Evolutionary conservation across 139 green algal genomes (phyloP), one percentile per base, ranked within the genome.

Genomic region (Prasinococcaceae sp.): DNA sequence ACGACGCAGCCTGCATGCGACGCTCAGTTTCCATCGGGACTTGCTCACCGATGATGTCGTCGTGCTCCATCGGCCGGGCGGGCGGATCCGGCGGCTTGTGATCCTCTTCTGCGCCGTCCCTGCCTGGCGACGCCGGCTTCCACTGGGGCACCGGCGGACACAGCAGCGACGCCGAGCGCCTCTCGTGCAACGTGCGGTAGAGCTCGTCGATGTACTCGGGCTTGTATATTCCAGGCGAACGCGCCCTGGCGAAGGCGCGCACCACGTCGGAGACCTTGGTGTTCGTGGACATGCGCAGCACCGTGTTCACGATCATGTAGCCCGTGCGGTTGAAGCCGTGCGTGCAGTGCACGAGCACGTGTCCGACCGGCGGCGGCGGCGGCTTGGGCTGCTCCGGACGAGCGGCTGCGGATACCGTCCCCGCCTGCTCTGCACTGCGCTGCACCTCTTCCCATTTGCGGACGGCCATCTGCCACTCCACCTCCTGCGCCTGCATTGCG

Each of bases 221-320:
- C 76, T 98, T 98, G 76, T 98, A 98, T 57, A 98, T 97, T 52
- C 90, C 90, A 1, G 88, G 88, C 0, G 78, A 59, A 0, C 90
- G 75, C 3, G 54, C 33, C n/a, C 61, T 39, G 0, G 77, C 70
- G 65, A 98, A 98, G 9, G 40, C 75, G 70, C 79, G 63, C 47
- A 54, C 47, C 3, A 43, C 75, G 4, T 50, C 26, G 4, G 26
- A 50, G 6, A 35, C 8, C 43, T 50, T 32, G 9, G 23, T 22
- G 10, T 47, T 33, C 22, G 22, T 44, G 50, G 26, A 20, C 30
- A 45, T 30, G 32, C 8, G 8, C 32, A n/a, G n/a, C n/a, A n/a
- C n/a, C n/a, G n/a, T n/a, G 29, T 69, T 68, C 16, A 56, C 61
- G 33, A 88, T 73, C 69, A 88, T 79, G 58, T 65, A 86, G 2